Conservation (phyloP, 805 yeast species). For the Pichia membranifaciens region DNA sequence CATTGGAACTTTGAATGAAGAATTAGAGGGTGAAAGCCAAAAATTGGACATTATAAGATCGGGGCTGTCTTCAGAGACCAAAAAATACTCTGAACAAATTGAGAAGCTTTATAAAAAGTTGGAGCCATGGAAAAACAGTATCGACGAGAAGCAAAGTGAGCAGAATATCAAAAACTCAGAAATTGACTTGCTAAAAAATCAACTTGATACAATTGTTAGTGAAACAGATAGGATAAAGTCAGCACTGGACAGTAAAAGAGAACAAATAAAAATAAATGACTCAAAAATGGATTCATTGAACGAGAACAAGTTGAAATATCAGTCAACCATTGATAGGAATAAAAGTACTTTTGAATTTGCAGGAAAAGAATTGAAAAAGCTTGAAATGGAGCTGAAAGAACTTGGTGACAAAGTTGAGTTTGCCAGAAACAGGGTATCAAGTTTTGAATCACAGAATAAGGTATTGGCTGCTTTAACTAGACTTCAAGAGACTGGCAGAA, state of each 20-base stretch:
- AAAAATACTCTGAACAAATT: conserved; percentile 58
- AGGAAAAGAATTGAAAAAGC: conserved; percentile 40
- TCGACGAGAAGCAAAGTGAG: conserved; percentile 58
- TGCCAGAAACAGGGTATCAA: conserved; percentile 53
- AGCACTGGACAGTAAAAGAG: conserved; percentile 33
- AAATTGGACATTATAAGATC: conserved; percentile 58
- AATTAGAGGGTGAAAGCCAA: conserved; percentile 47
- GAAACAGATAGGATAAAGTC: conserved; percentile 38
- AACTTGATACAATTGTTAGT: conserved; percentile 36
- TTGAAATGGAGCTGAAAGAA: conserved; percentile 47
- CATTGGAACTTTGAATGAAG: conserved; percentile 37
- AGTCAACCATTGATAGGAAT: conserved; percentile 54
- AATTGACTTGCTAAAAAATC: conserved; percentile 50
- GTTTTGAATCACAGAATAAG: conserved; percentile 60
- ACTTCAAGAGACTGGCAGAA: conserved; percentile 72
- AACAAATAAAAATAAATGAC: conserved; percentile 40
- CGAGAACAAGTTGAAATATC: conserved; percentile 43
- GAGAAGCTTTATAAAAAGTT: conserved; percentile 55
- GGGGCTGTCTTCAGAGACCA: conserved; percentile 69
- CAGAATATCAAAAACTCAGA: conserved; percentile 61
- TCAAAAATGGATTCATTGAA: conserved; percentile 39
- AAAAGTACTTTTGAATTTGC: conserved; percentile 50
- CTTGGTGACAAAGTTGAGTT: conserved; percentile 61
- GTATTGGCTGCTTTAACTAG: conserved; percentile 65
- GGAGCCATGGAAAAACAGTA: conserved; percentile 76